Percentiles rank a stretch among this genome's conserved stretches.
phyloP scores from a whole-genome alignment of 441 rosid genomes.

The Pelargonium cotyledonis region DNA sequence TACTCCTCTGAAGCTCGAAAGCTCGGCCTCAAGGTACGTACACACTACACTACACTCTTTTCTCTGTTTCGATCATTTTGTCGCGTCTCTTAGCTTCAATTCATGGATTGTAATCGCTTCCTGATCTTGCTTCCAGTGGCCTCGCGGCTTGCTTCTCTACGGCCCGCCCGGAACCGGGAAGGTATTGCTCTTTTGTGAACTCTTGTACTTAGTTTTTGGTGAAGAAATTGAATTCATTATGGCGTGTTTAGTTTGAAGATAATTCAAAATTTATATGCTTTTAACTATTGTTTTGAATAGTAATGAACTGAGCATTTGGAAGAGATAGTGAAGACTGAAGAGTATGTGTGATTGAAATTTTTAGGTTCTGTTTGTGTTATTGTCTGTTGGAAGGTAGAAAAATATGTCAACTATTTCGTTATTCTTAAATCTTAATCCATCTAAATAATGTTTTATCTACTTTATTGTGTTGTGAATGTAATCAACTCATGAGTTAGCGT shows the following conservation, averaged over 20 bases:
- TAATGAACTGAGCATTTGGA: not conserved
- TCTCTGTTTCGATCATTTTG: not conserved
- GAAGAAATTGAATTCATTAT: not conserved
- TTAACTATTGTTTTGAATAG: not conserved
- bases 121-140: conserved; percentile 53
- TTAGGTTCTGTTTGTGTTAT: not conserved
- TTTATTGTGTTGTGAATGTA: too few species aligned
- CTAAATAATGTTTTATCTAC: not conserved
- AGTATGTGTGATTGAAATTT: not conserved
- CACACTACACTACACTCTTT: not conserved
- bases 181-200: conserved; percentile 28
- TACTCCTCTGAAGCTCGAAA: conserved; percentile 60
- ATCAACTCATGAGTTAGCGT: too few species aligned
- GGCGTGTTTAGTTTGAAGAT: not conserved
- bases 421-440: not conserved
- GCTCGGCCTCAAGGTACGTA: conserved; percentile 68
- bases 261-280: not conserved
- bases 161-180: conserved; percentile 90
- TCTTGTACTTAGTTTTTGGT: not conserved
- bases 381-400: not conserved
- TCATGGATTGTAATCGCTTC: conserved; percentile 7
- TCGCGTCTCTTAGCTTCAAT: not conserved
- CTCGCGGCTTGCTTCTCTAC: conserved; percentile 68
- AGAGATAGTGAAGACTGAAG: not conserved
- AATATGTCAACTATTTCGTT: not conserved